These are phyloP conservation scores for Rubroshorea leprosula DNA, from an alignment of 345 rosid genomes.

Conservation along the genomic window DNA sequence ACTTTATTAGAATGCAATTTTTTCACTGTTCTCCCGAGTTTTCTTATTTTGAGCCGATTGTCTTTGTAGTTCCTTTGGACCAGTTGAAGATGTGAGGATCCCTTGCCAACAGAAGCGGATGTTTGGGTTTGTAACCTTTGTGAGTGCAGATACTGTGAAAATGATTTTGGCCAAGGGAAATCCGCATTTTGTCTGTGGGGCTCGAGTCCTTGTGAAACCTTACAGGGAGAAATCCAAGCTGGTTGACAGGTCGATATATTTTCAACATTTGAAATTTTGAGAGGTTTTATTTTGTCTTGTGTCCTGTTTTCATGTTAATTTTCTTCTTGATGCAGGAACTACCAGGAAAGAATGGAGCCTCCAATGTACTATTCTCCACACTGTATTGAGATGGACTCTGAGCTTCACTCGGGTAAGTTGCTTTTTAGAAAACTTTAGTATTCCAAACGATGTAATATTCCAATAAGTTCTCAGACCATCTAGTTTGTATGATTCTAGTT, in stretches of 20 bases:
- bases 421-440: too few species aligned
- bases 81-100: conserved; percentile 63
- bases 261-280: neutral
- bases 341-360: conserved; percentile 39
- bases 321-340: conserved; percentile 20
- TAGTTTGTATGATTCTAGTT: conserved; percentile 15
- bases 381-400: conserved; percentile 38
- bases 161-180: conserved; percentile 53
- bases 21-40: neutral
- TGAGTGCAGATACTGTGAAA: conserved; percentile 46
- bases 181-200: conserved; percentile 66
- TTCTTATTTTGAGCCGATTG: conserved; percentile 5
- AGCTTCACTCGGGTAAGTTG: conserved; percentile 48
- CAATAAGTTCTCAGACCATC: neutral
- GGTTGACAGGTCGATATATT: conserved; percentile 37
- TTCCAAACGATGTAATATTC: neutral
- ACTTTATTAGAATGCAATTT: too few species aligned
- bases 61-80: conserved; percentile 44
- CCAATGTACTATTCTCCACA: conserved; percentile 29
- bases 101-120: conserved; percentile 67
- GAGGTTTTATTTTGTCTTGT: neutral
- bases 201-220: conserved; percentile 71
- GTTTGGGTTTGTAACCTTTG: conserved; percentile 73
- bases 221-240: conserved; percentile 63
- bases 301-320: neutral